These are phyloP conservation scores for Termitomyces eurrhizus DNA, from an alignment of 768 basidiomycete species.

Conservation along the genomic window DNA sequence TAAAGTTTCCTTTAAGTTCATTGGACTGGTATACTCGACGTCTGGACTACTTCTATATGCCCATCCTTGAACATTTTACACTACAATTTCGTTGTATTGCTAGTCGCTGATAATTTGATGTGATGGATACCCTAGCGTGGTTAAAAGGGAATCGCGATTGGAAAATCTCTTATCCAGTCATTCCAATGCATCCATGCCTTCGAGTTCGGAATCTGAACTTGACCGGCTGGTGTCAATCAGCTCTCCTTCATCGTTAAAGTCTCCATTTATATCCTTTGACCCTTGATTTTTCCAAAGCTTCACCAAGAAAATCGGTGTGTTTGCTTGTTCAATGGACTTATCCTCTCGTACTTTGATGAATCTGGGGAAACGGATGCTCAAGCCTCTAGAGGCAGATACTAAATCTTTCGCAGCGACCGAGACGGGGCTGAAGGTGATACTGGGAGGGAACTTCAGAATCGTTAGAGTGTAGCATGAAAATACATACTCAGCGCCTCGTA, in stretches of 20 bases:
- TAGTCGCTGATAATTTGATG: too few relatives aligned
- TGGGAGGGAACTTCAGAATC: conserved; percentile 20
- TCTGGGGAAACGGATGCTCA: conserved; percentile 85
- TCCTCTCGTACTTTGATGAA: conserved; percentile 75
- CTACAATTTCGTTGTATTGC: too few relatives aligned
- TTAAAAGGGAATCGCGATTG: too few relatives aligned
- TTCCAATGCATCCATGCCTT: not conserved
- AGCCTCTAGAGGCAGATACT: conserved; percentile 50
- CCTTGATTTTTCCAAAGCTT: conserved; percentile 67
- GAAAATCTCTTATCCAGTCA: too few relatives aligned
- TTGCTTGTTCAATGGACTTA: conserved; percentile 70
- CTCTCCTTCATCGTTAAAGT: conserved; percentile 54
- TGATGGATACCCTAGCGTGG: too few relatives aligned
- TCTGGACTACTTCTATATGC: not conserved
- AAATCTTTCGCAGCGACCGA: conserved; percentile 74
- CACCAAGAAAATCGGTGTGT: conserved; percentile 65
- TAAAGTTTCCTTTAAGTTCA: not conserved
- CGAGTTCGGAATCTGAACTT: conserved; percentile 19
- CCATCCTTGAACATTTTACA: too few relatives aligned
- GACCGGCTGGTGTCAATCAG: conserved; percentile 46
- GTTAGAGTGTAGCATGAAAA: not conserved
- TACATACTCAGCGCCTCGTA: conserved; percentile 70
- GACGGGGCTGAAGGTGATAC: conserved; percentile 81
- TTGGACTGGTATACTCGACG: not conserved
- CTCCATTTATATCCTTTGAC: conserved; percentile 25